phyloP scores from a whole-genome alignment of 2,329 filamentous ascomycete genomes.

The Cryphonectria radicalis region DNA sequence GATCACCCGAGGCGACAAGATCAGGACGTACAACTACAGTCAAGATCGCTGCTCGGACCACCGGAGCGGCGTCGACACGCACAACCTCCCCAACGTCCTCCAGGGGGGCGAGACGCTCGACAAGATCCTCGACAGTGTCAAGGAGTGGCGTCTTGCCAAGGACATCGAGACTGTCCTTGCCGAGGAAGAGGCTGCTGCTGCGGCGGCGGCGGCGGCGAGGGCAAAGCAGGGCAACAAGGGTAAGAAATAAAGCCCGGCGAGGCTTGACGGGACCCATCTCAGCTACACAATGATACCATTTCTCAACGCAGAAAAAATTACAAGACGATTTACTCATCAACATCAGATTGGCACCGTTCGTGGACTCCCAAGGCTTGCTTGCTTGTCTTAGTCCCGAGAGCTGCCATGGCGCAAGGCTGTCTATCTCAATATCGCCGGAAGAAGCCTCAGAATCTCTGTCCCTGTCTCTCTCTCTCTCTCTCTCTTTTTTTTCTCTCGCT shows the following conservation, averaged over 20 bases:
- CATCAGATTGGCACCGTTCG: neutral
- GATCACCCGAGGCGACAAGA: conserved; percentile 90
- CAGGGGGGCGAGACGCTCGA: conserved; percentile 73
- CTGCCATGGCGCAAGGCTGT: neutral
- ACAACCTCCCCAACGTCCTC: conserved; percentile 81
- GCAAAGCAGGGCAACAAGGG: conserved; percentile 31
- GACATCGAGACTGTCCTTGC: conserved; percentile 74
- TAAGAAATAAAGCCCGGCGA: conserved; percentile 29
- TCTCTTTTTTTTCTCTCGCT: too few relatives aligned
- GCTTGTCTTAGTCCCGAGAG: neutral
- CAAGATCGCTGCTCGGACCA: conserved; percentile 87
- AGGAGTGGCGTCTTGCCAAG: conserved; percentile 72
- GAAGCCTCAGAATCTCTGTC: neutral
- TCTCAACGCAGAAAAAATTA: neutral
- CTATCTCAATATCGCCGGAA: neutral
- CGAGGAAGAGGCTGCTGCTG: conserved; percentile 58
- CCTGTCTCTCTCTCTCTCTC: too few relatives aligned
- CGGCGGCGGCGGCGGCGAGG: conserved; percentile 28
- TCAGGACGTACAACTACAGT: conserved; percentile 84
- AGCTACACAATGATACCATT: conserved; percentile 12
- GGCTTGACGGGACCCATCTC: conserved; percentile 5
- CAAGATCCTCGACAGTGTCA: conserved; percentile 76
- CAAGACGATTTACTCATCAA: neutral
- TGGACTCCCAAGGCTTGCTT: neutral
- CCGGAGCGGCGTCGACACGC: conserved; percentile 76